A percentile compares a stretch with the other conserved stretches of the same genome.
phyloP scores from a whole-genome alignment of 73 alveolate species.

The Durusdinium trenchii region DNA sequence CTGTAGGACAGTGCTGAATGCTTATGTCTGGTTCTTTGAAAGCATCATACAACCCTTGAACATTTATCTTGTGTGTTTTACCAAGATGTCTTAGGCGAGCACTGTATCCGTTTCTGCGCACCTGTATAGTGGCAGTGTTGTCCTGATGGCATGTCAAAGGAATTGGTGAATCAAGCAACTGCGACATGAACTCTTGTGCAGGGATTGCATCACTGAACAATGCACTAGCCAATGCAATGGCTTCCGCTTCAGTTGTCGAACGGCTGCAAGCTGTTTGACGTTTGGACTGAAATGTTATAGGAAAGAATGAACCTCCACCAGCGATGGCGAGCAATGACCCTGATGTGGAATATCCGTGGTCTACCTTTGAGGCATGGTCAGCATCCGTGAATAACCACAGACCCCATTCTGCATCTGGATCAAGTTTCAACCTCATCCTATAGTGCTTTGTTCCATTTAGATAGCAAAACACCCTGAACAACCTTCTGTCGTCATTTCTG shows the following conservation, averaged over 20 bases:
- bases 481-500: constrained; percentile 14
- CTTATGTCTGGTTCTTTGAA: not conserved
- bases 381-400: constrained; percentile 59
- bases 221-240: constrained; percentile 13
- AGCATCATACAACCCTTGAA: constrained; percentile 29
- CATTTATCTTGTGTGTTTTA: constrained; percentile 8
- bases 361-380: constrained; percentile 15
- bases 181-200: constrained; percentile 10
- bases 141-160: constrained; percentile 22
- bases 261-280: constrained; percentile 24
- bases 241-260: constrained; percentile 31
- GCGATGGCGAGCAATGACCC: constrained; percentile 16
- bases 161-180: not conserved
- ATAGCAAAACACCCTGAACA: constrained; percentile 33
- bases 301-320: constrained; percentile 22
- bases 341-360: constrained; percentile 63
- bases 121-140: constrained; percentile 67
- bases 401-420: not conserved
- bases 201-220: constrained; percentile 40
- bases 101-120: constrained; percentile 3
- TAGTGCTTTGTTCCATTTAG: not conserved
- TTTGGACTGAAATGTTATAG: constrained; percentile 1
- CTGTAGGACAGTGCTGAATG: constrained; percentile 29
- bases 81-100: constrained; percentile 51
- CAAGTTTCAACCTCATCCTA: not conserved